Evolutionary conservation across 768 basidiomycete species (phyloP), one percentile per base, ranked within the genome.

Genomic region (Trametes villosa): DNA sequence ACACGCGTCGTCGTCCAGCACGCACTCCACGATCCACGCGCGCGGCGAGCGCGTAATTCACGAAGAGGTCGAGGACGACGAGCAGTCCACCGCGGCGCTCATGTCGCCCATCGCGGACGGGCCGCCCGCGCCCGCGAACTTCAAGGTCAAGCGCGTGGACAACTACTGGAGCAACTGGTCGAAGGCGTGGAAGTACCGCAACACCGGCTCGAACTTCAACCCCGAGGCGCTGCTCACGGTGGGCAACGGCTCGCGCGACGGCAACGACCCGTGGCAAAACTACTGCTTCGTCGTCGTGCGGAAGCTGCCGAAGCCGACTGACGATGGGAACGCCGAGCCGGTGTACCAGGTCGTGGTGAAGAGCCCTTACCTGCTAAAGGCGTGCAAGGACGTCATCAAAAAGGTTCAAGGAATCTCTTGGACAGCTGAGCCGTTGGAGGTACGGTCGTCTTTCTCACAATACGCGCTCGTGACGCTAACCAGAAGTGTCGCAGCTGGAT

Each of bases 91-190:
- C 31, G 18, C 29, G 13, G 50, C n/a, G n/a, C n/a, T n/a, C n/a
- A n/a, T n/a, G n/a, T n/a, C n/a, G n/a, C n/a, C n/a, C n/a, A n/a
- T n/a, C n/a, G n/a, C n/a, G n/a, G n/a, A n/a, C 17, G 26, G 41
- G 24, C 15, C 71, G 0, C 66, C 79, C 2, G 73, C 81, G 54
- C 70, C 75, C 4, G 80, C 81, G 29, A 79, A 80, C 17, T 72
- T 84, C 54, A 84, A 87, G 72, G 73, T 86, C 69, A 86, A 86
- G 68, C 81, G 83, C 1, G 80, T 86, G 42, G 86, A 86, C 67
- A 76, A 82, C 64, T 86, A 84, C 65, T 86, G 81, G 69, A 84
- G 81, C 67, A 72, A 77, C 60, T 85, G 84, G 84, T 75, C 76
- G 30, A 83, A 80, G 67, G 68, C 71, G 22, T 86, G 84, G 84